Base-by-base conservation (phyloP, 306 rosid species). In the Gastrolobium bilobum region DNA sequence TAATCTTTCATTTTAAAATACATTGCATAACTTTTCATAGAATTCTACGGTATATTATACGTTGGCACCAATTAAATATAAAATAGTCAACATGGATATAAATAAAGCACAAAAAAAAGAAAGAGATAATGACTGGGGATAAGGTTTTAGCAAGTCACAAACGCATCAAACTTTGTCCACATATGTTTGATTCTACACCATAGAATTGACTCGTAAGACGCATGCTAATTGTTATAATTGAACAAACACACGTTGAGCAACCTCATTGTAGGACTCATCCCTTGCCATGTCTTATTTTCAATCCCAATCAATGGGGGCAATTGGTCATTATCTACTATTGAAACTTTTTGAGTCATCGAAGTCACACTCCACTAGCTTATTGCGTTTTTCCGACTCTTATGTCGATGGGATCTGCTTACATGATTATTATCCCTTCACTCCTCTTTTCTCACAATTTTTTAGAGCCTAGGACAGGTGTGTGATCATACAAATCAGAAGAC, bases 321-420 rank as follows among this genome's bases (percentile, higher is more conserved):
- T 20, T 1, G 60, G 71, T 48, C 71, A 29, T 75, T 47, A 54
- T 57, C 37, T 20, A 56, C 64, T 58, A 4, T 33, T 68, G 59
- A 31, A 14, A 4, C 72, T 81, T 75, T 75, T 74, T 68, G 72
- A 59, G 77, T 48, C 77, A 60, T 68, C 77, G 43, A 67, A 48
- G 30, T 59, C 77, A 40, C 68, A n/a, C 38, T 0, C 1, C 71
- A 46, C 76, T 56, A 68, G 11, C 14, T 20, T 35, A 5, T 66
- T 73, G 46, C 34, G 3, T 31, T 62, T 64, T 44, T 71, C 71
- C 26, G n/a, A 44, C 47, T 4, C 62, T 52, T 63, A 31, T 4
- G 10, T 60, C 7, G 29, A 51, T 50, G 26, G 33, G 7, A 35
- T 37, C 54, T 35, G 2, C 34, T 47, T 37, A 4, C 31, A 29